A percentile compares a stretch with the other conserved stretches of the same genome.
These are phyloP conservation scores for Rutstroemia sp. DNA, from an alignment of 2,329 filamentous ascomycete genomes.

Conservation along the genomic window DNA sequence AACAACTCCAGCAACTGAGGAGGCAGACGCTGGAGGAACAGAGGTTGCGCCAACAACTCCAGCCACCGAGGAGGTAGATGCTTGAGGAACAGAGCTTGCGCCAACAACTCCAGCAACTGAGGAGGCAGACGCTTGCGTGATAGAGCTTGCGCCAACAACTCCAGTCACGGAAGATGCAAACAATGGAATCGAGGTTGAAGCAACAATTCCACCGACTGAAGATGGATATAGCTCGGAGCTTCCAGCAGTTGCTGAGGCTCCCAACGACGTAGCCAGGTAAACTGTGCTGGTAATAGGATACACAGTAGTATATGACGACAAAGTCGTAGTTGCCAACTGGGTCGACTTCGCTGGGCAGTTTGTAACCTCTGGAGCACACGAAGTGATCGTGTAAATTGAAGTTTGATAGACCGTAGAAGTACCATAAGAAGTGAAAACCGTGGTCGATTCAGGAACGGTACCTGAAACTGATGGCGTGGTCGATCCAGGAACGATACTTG, in stretches of 20 bases:
- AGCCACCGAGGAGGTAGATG: background rate
- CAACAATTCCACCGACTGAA: background rate
- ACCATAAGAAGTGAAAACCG: conserved; percentile 18
- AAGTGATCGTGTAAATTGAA: conserved; percentile 42
- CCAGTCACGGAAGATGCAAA: background rate
- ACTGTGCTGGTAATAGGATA: conserved; percentile 13
- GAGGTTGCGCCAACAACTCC: background rate
- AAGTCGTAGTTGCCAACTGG: conserved; percentile 34
- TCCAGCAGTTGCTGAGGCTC: background rate
- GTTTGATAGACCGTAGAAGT: conserved; percentile 45
- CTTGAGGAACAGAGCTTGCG: background rate
- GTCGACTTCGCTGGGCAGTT: conserved; percentile 42
- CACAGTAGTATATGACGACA: conserved; percentile 38
- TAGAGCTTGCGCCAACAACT: background rate
- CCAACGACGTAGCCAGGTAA: background rate
- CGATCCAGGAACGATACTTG: background rate
- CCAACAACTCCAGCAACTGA: background rate
- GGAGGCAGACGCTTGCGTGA: background rate
- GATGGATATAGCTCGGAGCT: background rate
- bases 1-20: background rate
- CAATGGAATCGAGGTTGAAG: background rate
- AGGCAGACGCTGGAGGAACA: too few species aligned
- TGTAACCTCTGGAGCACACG: conserved; percentile 38
- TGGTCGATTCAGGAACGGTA: background rate
- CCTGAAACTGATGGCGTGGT: too few species aligned